Evolutionary conservation across 495 filamentous ascomycete genomes (phyloP), one percentile per base, ranked within the genome.

Genomic region (Durotheca rogersii): DNA sequence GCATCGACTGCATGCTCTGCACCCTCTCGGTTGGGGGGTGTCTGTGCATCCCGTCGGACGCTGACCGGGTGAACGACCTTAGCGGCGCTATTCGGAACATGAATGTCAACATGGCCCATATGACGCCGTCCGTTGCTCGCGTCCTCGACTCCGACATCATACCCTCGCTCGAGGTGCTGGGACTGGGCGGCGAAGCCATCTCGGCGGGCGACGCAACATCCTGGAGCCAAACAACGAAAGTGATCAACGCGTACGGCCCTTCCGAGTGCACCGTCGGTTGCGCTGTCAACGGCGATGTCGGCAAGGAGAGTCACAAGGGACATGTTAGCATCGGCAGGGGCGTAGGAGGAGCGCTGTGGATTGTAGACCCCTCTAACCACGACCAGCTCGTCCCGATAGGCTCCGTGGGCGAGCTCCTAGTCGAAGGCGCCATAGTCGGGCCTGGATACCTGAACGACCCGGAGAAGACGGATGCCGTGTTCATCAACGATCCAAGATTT

Each of bases 21-120:
- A 78, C 78, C 0, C 56, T 82, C 1, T 57, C 61, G 17, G 65
- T 67, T 3, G 84, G 84, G 20, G 83, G 80, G 3, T 85, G 81
- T 47, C 70, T 87, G 6, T 88, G 84, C 58, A 73, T 85, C n/a
- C 78, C 78, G 0, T 73, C 71, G 1, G 77, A 85, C 31, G 73
- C 68, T 12, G 72, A 71, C 7, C 60, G 71, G n/a, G 64, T 72
- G 17, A 72, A 73, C 38, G 63, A 72, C 41, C 56, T 68, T 31
- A 74, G 60, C 37, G 73, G 61, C 0, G 66, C 67, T 0, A 76
- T 74, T 37, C 53, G 57, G 11, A 56, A 53, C 19, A 59, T 64
- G 42, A 48, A 58, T 0, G 71, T 67, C 6, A 75, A 74, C 25
- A 71, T 70, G 66, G 71, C 69, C 6, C 64, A 68, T 32, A 69